Evolutionary conservation across 2,329 filamentous ascomycete species (phyloP).

Genomic region (Fusarium pilosicola): DNA sequence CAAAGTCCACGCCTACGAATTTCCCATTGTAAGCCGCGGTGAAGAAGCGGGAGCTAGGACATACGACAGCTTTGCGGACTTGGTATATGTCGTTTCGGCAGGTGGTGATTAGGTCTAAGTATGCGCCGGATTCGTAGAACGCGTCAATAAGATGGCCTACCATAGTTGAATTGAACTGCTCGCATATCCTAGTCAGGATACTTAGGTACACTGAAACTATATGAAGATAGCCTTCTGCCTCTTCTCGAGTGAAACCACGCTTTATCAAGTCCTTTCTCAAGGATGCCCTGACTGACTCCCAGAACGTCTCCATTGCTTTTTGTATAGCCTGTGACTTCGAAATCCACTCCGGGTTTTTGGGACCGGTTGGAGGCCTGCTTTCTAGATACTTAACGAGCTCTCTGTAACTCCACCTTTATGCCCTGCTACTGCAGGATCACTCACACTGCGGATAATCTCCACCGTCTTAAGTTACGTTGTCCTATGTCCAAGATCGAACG

Average conservation of each 20-base stretch:
- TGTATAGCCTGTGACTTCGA: no score
- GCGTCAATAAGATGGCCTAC: not conserved
- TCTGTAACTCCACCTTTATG: not conserved
- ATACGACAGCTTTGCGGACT: not conserved
- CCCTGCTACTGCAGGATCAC: slow-evolving; percentile 2
- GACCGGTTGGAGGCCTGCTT: no score
- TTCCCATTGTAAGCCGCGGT: not conserved
- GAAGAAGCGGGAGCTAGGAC: not conserved
- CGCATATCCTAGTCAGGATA: not conserved
- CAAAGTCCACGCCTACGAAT: not conserved
- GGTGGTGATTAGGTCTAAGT: not conserved
- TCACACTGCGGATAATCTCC: not conserved
- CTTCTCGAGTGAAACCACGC: no score
- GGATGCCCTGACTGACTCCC: no score
- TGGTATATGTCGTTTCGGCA: not conserved
- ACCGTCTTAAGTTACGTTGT: not conserved
- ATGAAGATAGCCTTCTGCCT: no score
- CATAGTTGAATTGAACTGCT: not conserved
- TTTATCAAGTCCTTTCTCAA: no score
- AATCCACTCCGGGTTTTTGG: no score
- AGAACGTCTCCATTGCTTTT: no score
- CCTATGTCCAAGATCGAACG: not conserved
- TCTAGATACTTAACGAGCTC: not conserved
- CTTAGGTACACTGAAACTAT: no score
- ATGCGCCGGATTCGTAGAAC: not conserved